Percentiles rank a stretch among this genome's conserved stretches.
Evolutionary conservation across 2,329 filamentous ascomycete genomes (phyloP).

Genomic region (Talaromyces amestolkiae): DNA sequence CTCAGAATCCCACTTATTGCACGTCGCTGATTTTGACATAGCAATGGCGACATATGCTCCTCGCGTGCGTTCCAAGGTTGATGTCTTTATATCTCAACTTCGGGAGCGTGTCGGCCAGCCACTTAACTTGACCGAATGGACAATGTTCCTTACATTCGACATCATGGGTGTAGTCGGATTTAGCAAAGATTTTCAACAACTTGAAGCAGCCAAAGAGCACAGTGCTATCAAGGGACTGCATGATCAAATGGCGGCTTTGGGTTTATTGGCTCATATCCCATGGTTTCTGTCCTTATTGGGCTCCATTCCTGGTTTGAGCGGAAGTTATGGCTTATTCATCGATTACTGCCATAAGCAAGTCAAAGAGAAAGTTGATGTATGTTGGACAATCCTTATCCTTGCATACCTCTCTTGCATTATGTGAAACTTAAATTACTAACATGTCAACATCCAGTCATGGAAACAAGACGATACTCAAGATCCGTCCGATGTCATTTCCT

Average conservation of each 20-base stretch:
- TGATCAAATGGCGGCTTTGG: slow-evolving; percentile 35
- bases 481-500: slow-evolving; percentile 23
- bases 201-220: slow-evolving; percentile 23
- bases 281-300: slow-evolving; percentile 19
- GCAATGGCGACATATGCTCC: not conserved
- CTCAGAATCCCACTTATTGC: not conserved
- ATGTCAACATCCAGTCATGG: slow-evolving; percentile 13
- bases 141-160: not conserved
- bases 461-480: slow-evolving; percentile 28
- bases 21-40: not conserved
- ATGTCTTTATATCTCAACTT: not conserved
- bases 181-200: slow-evolving; percentile 36
- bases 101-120: not conserved
- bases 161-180: not conserved
- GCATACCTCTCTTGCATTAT: not conserved
- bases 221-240: slow-evolving; percentile 31
- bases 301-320: slow-evolving; percentile 15
- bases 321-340: slow-evolving; percentile 11
- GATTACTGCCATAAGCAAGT: slow-evolving; percentile 32
- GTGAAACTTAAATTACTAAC: not conserved
- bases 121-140: not conserved
- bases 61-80: not conserved
- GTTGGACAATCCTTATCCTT: not conserved
- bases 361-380: slow-evolving; percentile 32
- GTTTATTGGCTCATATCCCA: slow-evolving; percentile 34